These are phyloP conservation scores for Pyrus communis DNA, from an alignment of 306 rosid species.

Conservation along the genomic window DNA sequence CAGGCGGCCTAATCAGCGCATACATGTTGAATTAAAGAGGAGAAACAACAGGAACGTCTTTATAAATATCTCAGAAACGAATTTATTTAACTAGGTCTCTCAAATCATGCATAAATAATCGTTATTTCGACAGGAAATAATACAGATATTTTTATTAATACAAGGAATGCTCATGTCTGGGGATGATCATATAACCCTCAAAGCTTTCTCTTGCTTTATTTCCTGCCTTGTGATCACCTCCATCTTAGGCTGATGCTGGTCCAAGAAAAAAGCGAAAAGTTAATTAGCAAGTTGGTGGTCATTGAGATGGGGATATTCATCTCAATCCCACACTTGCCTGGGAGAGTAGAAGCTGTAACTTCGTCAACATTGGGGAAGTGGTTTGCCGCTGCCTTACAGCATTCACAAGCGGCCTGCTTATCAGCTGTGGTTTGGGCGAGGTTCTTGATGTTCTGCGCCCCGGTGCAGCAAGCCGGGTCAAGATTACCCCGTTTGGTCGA, in stretches of 20 bases:
- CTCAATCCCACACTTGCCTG: not conserved
- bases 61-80: not conserved
- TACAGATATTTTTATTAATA: not conserved
- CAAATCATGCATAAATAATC: not conserved
- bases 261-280: not conserved
- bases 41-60: not conserved
- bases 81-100: not conserved
- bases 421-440: not conserved
- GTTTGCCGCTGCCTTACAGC: not conserved
- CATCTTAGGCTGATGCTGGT: not conserved
- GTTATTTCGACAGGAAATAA: not conserved
- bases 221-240: not conserved
- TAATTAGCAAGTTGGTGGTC: not conserved
- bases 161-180: not conserved
- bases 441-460: not conserved
- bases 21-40: not conserved
- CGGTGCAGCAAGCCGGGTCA: not conserved
- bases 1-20: not conserved
- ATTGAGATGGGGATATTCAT: not conserved
- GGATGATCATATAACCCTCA: not conserved
- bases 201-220: not conserved
- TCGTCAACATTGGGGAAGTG: not conserved
- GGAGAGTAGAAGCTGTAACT: not conserved
- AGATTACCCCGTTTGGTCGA: not conserved
- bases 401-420: not conserved